Percentiles rank a stretch among this genome's conserved stretches.
Conservation (phyloP, 176 grass and related monocot species). For the Zea luxurians region DNA sequence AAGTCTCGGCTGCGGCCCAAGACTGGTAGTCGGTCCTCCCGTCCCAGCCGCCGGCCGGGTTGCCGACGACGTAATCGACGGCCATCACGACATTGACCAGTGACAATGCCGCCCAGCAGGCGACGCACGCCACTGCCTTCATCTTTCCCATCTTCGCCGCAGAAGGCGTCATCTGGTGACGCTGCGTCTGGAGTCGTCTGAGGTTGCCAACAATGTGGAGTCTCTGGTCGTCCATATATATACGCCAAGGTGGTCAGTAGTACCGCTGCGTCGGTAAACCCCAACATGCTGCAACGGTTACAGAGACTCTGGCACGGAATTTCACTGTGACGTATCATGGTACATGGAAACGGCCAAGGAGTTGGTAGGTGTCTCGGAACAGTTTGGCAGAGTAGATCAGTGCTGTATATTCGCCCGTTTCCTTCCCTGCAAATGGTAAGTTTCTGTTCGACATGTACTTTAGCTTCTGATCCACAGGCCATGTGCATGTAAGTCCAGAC, state of each 20-base stretch:
- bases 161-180: background rate
- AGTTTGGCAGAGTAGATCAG: slow-evolving; percentile 15
- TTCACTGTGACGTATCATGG: slow-evolving; percentile 13
- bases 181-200: background rate
- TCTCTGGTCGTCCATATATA: slow-evolving; percentile 17
- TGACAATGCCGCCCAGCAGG: background rate
- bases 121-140: slow-evolving; percentile 25
- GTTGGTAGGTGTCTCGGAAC: slow-evolving; percentile 17
- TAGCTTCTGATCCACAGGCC: background rate
- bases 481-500: background rate
- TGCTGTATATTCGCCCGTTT: background rate
- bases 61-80: slow-evolving; percentile 54
- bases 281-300: background rate
- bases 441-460: background rate
- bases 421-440: slow-evolving; percentile 9
- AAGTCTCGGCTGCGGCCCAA: slow-evolving; percentile 48
- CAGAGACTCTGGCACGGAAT: slow-evolving; percentile 18
- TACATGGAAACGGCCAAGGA: slow-evolving; percentile 14
- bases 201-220: background rate
- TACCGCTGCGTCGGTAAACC: background rate
- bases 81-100: slow-evolving; percentile 29
- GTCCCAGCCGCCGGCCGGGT: slow-evolving; percentile 61
- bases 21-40: slow-evolving; percentile 52
- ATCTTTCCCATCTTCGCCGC: background rate
- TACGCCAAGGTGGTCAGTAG: background rate